Conservation (phyloP, 2,329 filamentous ascomycete species). For the Pseudocercospora pini-densiflorae region DNA sequence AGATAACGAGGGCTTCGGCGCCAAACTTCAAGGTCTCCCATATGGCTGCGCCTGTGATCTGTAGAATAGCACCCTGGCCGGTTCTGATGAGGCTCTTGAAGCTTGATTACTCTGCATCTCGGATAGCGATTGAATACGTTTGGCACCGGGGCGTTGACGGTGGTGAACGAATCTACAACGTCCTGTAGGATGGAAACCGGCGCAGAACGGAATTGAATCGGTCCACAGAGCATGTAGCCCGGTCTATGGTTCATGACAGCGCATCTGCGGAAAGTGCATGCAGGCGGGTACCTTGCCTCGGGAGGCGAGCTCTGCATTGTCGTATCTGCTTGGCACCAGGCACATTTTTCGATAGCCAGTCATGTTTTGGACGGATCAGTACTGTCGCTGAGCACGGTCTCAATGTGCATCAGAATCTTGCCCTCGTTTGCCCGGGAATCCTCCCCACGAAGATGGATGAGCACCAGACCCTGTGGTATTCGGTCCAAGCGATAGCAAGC, state of each 20-base stretch:
- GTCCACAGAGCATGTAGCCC: background rate
- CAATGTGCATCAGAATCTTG: constrained; percentile 58
- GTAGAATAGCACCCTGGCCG: background rate
- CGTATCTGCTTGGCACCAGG: background rate
- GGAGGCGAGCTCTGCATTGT: background rate
- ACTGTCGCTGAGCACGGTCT: background rate
- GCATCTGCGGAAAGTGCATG: background rate
- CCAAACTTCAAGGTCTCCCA: background rate
- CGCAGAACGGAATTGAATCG: background rate
- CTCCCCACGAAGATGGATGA: constrained; percentile 75
- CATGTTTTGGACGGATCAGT: background rate
- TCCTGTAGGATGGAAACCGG: background rate
- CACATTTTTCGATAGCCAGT: background rate
- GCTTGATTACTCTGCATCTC: background rate
- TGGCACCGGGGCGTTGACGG: background rate
- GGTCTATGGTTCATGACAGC: background rate
- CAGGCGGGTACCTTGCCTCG: background rate
- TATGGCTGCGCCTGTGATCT: no score
- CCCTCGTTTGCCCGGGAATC: constrained; percentile 70
- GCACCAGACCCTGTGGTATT: constrained; percentile 73
- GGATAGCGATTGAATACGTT: background rate
- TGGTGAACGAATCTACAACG: background rate
- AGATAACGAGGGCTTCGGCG: background rate
- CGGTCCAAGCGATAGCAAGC: constrained; percentile 85
- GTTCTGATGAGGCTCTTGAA: background rate